These are phyloP conservation scores for Pisolithus albus DNA, from an alignment of 768 basidiomycete genomes.

Conservation along the genomic window DNA sequence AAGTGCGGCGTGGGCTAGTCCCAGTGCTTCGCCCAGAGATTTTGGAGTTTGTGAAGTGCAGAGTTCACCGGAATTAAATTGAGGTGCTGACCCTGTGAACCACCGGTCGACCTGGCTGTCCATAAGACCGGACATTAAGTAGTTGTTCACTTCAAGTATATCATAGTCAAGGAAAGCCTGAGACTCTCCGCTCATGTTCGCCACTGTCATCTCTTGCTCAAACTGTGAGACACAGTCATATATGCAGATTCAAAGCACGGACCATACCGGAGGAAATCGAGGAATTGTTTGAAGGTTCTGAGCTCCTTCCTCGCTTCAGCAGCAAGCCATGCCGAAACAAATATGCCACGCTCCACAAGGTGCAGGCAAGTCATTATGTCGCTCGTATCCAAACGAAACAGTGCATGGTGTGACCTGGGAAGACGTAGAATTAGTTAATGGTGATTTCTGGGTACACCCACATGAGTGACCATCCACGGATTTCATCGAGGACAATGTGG, in stretches of 20 bases:
- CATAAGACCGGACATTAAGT: constrained; percentile 64
- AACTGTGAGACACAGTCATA: constrained; percentile 13
- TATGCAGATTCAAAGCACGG: constrained; percentile 18
- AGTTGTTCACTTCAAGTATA: constrained; percentile 73
- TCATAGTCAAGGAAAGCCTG: constrained; percentile 51
- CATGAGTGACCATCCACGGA: constrained; percentile 73
- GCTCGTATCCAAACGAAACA: constrained; percentile 47
- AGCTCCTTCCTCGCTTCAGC: constrained; percentile 60
- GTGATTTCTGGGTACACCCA: constrained; percentile 31
- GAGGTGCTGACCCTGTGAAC: constrained; percentile 56
- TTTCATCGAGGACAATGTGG: constrained; percentile 69
- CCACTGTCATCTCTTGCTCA: constrained; percentile 39
- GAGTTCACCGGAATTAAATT: constrained; percentile 29
- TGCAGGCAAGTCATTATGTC: constrained; percentile 50
- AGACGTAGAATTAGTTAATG: constrained; percentile 7
- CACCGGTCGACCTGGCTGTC: constrained; percentile 69
- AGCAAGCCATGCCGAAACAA: constrained; percentile 64
- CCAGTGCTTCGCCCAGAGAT: constrained; percentile 33
- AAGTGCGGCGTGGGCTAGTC: constrained; percentile 43
- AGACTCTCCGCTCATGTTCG: constrained; percentile 47
- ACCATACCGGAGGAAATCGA: constrained; percentile 74
- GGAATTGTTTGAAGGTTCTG: constrained; percentile 69
- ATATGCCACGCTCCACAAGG: constrained; percentile 49
- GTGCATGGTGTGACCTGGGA: constrained; percentile 48
- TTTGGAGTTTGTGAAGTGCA: constrained; percentile 17